A percentile compares a stretch with the other conserved stretches of the same genome.
Evolutionary conservation across 768 basidiomycete genomes (phyloP).

Genomic region (Hebeloma cylindrosporum): DNA sequence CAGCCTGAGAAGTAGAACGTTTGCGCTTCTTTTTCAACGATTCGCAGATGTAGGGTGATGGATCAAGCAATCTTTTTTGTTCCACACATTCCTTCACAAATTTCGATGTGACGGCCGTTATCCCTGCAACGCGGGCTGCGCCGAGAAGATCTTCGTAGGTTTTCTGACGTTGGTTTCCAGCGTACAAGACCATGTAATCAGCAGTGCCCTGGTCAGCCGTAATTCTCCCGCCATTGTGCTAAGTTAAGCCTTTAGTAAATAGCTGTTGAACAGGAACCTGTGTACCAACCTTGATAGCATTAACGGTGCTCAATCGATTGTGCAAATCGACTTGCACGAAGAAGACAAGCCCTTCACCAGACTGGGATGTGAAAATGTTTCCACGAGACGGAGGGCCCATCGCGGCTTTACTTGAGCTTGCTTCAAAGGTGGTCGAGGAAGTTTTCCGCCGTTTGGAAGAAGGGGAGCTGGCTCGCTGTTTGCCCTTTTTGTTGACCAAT

Average conservation of each 20-base stretch:
- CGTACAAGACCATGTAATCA: slow-evolving; percentile 59
- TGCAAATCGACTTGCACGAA: slow-evolving; percentile 70
- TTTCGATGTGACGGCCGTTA: slow-evolving; percentile 48
- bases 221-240: slow-evolving; percentile 71
- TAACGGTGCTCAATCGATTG: slow-evolving; percentile 49
- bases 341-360: slow-evolving; percentile 50
- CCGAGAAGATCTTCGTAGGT: slow-evolving; percentile 47
- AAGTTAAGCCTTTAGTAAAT: neutral
- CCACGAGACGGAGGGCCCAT: slow-evolving; percentile 11
- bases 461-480: slow-evolving; percentile 15
- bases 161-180: slow-evolving; percentile 39
- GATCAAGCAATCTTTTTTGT: slow-evolving; percentile 43
- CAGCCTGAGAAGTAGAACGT: slow-evolving; percentile 8
- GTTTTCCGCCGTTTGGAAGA: slow-evolving; percentile 18
- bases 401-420: slow-evolving; percentile 7
- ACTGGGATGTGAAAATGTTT: slow-evolving; percentile 44
- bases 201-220: slow-evolving; percentile 52
- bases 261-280: neutral
- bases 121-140: slow-evolving; percentile 35
- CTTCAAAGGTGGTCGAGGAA: slow-evolving; percentile 12
- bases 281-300: slow-evolving; percentile 57
- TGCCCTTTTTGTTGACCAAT: slow-evolving; percentile 9
- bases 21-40: slow-evolving; percentile 19
- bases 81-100: slow-evolving; percentile 57
- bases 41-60: slow-evolving; percentile 43